A percentile compares a stretch with the other conserved stretches of the same genome.
These are phyloP conservation scores for Adansonia digitata DNA, from an alignment of 345 rosid genomes.

Conservation along the genomic window DNA sequence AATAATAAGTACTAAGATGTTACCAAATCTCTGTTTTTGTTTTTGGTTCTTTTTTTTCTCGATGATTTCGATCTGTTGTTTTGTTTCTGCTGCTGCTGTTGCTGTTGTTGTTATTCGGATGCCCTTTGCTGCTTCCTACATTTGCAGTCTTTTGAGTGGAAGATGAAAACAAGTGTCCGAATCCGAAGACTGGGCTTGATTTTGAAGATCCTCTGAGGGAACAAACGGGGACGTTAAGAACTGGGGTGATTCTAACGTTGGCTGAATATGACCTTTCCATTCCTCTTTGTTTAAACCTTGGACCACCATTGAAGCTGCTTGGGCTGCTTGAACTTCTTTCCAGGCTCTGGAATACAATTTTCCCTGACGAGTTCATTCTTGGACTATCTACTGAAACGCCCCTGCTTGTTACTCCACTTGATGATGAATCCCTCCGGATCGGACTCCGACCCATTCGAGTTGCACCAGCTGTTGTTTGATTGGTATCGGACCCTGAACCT, in stretches of 20 bases:
- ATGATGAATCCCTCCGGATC: conserved; percentile 38
- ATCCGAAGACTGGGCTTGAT: conserved; percentile 43
- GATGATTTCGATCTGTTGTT: too few relatives aligned
- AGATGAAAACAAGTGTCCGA: conserved; percentile 50
- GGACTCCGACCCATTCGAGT: conserved; percentile 53
- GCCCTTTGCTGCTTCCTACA: conserved; percentile 18
- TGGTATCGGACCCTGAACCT: conserved; percentile 11
- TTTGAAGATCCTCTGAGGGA: conserved; percentile 55
- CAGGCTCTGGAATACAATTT: conserved; percentile 80
- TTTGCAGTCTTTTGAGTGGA: conserved; percentile 40
- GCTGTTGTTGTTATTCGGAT: conserved; percentile 17
- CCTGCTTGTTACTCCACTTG: conserved; percentile 33
- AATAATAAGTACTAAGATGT: too few relatives aligned
- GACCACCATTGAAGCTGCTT: conserved; percentile 86
- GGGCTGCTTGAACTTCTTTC: conserved; percentile 98
- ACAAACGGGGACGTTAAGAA: conserved; percentile 67
- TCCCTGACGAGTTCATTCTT: conserved; percentile 88
- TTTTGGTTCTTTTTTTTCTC: too few relatives aligned
- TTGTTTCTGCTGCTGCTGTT: conserved; percentile 16
- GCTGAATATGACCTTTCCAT: conserved; percentile 96
- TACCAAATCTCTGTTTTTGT: too few relatives aligned
- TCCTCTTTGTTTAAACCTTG: conserved; percentile 64
- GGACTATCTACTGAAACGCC: conserved; percentile 87
- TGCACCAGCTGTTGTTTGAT: conserved; percentile 13
- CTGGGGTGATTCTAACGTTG: conserved; percentile 60